Conservation (phyloP, 495 filamentous ascomycete genomes). For the Achaetomiella virescens region DNA sequence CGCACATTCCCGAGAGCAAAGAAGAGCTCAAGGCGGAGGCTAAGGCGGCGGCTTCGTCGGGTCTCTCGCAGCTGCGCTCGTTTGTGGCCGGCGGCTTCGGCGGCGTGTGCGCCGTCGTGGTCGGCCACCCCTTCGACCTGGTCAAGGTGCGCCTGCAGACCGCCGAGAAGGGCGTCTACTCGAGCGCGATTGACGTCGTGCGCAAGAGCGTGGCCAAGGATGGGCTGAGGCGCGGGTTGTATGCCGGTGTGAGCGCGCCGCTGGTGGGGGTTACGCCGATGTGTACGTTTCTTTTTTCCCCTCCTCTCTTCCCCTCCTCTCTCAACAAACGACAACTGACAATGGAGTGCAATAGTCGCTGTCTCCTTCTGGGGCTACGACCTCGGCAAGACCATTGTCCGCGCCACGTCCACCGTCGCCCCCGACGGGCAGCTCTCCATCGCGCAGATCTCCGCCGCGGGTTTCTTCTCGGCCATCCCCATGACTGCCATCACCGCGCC, state of each 20-base stretch:
- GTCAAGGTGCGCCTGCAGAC: constrained; percentile 98
- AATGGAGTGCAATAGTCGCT: constrained; percentile 55
- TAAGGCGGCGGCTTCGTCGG: constrained; percentile 41
- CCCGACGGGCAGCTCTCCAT: constrained; percentile 66
- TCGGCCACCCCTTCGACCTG: constrained; percentile 94
- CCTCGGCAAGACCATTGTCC: constrained; percentile 82
- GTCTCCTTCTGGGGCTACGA: constrained; percentile 99
- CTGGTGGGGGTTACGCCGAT: constrained; percentile 95
- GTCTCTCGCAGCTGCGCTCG: constrained; percentile 57
- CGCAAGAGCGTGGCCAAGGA: constrained; percentile 80
- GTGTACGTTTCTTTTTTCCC: constrained; percentile 54
- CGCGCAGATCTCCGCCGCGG: constrained; percentile 82
- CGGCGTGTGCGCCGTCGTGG: constrained; percentile 85
- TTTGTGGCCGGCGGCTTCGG: constrained; percentile 87
- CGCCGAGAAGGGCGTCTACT: constrained; percentile 88
- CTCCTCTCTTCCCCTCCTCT: background rate
- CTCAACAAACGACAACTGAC: constrained; percentile 1
- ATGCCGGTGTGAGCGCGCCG: constrained; percentile 95
- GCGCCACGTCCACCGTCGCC: constrained; percentile 56
- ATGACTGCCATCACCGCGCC: constrained; percentile 97
- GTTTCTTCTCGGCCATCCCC: constrained; percentile 96
- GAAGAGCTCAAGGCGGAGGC: constrained; percentile 46
- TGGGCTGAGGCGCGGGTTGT: constrained; percentile 75
- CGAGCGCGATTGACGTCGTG: constrained; percentile 85
- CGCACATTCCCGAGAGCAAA: constrained; percentile 48